phyloP scores from a whole-genome alignment of 2,329 filamentous ascomycete species.

The Davidsoniella eucalypti region DNA sequence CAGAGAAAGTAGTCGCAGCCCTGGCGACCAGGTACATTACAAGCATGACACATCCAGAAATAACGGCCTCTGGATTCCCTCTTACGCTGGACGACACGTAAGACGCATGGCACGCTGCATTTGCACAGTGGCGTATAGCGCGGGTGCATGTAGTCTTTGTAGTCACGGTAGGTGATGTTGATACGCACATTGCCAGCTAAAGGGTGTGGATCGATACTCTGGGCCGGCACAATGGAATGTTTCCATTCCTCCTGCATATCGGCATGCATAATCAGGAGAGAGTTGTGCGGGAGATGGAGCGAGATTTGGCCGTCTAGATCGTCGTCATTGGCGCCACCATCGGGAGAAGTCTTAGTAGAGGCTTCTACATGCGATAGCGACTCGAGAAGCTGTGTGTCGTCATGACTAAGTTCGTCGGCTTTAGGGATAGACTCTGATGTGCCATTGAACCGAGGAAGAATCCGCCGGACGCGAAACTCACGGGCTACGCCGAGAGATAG shows the following conservation, averaged over 20 bases:
- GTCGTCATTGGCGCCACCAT: constrained; percentile 21
- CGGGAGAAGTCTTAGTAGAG: too few species aligned
- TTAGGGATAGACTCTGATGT: neutral
- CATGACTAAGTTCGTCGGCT: neutral
- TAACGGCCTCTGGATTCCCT: constrained; percentile 63
- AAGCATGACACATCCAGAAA: constrained; percentile 85
- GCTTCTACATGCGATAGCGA: too few species aligned
- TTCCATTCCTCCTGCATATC: constrained; percentile 98
- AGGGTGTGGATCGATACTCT: constrained; percentile 69
- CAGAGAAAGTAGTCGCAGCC: constrained; percentile 69
- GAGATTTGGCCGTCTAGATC: constrained; percentile 73
- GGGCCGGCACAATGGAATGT: constrained; percentile 62
- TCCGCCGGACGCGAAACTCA: constrained; percentile 73
- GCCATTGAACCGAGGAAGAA: constrained; percentile 38
- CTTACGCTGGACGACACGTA: constrained; percentile 68
- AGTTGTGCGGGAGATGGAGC: constrained; percentile 89
- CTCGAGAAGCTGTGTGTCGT: too few species aligned
- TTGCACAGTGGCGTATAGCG: constrained; percentile 59
- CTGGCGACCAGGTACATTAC: constrained; percentile 50
- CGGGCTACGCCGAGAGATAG: constrained; percentile 82
- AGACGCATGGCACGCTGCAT: constrained; percentile 50
- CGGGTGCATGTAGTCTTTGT: constrained; percentile 62
- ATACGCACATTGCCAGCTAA: constrained; percentile 66
- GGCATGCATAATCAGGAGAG: constrained; percentile 85
- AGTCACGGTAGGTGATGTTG: constrained; percentile 88